These are phyloP conservation scores for Kalanchoe fedtschenkoi DNA, from an alignment of 164 flowering plant species.

Conservation along the genomic window DNA sequence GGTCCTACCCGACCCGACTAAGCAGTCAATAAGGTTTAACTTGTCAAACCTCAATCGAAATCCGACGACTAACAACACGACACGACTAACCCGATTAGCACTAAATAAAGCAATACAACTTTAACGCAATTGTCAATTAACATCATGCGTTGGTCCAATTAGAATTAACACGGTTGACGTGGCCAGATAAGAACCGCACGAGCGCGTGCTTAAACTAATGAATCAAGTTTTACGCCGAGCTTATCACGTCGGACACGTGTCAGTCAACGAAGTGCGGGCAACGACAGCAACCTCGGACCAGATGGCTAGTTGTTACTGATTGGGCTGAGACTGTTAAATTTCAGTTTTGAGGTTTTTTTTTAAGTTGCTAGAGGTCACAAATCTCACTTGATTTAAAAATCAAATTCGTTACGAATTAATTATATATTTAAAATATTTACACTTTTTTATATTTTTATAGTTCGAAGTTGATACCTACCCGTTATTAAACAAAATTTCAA, in stretches of 20 bases:
- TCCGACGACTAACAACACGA: not conserved
- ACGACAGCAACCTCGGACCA: conserved; percentile 4
- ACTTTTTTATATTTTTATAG: no score
- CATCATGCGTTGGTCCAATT: conserved; percentile 1
- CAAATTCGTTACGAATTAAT: no score
- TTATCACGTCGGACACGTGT: not conserved
- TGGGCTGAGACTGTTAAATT: no score
- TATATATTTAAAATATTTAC: no score
- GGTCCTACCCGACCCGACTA: not conserved
- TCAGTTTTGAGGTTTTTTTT: no score
- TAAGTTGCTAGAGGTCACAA: no score
- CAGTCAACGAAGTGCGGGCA: not conserved
- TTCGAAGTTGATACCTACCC: no score
- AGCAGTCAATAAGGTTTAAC: not conserved
- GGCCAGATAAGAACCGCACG: conserved; percentile 2
- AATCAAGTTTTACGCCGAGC: not conserved
- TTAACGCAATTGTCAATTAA: not conserved
- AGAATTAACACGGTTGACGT: not conserved
- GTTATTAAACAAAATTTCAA: no score
- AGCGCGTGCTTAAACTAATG: not conserved
- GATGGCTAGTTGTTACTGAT: not conserved
- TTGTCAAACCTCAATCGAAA: not conserved
- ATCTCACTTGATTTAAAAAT: no score
- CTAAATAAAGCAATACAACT: not conserved
- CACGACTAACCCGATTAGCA: not conserved